Percentiles rank a stretch among this genome's conserved stretches.
Evolutionary conservation across 495 filamentous ascomycete genomes (phyloP).

Genomic region (Chaetomidium leptoderma): DNA sequence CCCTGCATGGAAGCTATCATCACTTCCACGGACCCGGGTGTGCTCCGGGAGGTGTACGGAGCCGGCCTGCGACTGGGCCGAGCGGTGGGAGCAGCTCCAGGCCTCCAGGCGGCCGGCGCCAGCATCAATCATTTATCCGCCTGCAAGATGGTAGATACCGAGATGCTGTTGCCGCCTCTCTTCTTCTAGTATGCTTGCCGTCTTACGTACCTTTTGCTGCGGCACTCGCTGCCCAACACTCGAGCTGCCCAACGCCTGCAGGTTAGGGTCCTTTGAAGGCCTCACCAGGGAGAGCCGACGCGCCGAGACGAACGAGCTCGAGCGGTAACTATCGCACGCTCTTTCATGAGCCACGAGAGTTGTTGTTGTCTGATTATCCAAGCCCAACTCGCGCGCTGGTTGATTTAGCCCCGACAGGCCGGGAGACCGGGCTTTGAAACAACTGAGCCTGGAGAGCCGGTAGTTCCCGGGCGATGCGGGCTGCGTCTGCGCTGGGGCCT

Average conservation of each 20-base stretch:
- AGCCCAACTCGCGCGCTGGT: background rate
- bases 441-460: background rate
- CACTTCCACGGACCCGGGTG: background rate
- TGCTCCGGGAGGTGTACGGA: background rate
- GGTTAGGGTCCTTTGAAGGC: no score
- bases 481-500: background rate
- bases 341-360: background rate
- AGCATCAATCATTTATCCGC: background rate
- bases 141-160: background rate
- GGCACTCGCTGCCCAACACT: no score
- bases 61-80: background rate
- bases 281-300: no score
- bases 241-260: no score
- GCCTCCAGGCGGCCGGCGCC: background rate
- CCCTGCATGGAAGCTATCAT: background rate
- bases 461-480: background rate
- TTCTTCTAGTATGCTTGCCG: no score
- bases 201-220: no score
- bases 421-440: background rate
- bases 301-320: no score
- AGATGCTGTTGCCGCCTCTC: no score
- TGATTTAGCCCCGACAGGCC: conserved; percentile 1
- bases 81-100: background rate
- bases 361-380: background rate
- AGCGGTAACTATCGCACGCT: no score